Percentiles rank a stretch among this genome's conserved stretches.
phyloP scores from a whole-genome alignment of 148 eudicot species.

The Rhododendron simsii region DNA sequence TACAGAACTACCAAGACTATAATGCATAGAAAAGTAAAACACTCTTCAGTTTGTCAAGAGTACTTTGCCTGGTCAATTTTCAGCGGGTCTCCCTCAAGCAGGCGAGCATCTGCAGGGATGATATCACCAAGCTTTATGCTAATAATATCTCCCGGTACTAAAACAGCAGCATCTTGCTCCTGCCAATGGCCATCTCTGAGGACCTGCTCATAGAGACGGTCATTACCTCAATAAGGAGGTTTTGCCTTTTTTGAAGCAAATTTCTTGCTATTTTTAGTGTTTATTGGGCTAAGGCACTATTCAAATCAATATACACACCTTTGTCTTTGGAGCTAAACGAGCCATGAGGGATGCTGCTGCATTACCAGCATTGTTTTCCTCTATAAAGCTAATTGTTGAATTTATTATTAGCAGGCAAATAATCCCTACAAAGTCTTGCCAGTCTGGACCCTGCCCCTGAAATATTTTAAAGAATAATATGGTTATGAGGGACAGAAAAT shows the following conservation, averaged over 20 bases:
- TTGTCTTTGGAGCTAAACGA: constrained; percentile 63
- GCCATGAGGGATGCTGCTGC: constrained; percentile 78
- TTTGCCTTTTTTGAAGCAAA: not conserved
- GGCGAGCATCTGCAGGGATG: constrained; percentile 76
- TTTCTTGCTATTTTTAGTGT: not conserved
- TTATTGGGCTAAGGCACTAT: not conserved
- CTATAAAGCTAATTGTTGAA: constrained; percentile 69
- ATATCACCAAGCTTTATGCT: constrained; percentile 77
- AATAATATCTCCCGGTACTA: constrained; percentile 71
- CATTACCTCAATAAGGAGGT: not conserved
- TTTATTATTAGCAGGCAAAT: constrained; percentile 52
- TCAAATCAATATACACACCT: constrained; percentile 30
- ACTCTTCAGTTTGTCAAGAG: not conserved
- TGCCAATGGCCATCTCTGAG: constrained; percentile 69
- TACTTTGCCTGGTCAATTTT: constrained; percentile 69
- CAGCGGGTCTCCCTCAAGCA: constrained; percentile 69
- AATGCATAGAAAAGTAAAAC: not conserved
- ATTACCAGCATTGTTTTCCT: constrained; percentile 80
- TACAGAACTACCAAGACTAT: not conserved
- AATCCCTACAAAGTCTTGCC: constrained; percentile 74
- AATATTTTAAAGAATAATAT: constrained; percentile 10
- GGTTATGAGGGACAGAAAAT: not conserved
- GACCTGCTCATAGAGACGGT: constrained; percentile 30
- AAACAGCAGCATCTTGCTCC: constrained; percentile 60
- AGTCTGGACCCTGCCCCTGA: constrained; percentile 69